A percentile compares a stretch with the other conserved stretches of the same genome.
Evolutionary conservation across 1,284 basidiomycete genomes (phyloP).

Genomic region (Ustilago curta): DNA sequence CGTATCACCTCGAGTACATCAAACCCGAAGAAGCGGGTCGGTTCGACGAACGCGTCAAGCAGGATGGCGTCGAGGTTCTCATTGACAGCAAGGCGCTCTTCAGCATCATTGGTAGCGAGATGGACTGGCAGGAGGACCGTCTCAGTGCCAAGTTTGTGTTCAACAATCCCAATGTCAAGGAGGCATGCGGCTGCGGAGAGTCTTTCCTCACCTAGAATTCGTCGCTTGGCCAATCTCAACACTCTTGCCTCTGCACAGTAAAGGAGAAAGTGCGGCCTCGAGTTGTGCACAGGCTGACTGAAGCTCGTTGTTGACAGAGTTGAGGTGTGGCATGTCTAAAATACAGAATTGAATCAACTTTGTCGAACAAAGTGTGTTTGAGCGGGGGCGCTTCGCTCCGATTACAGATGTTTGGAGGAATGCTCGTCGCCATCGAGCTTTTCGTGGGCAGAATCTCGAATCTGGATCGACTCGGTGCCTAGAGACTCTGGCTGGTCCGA

Average conservation of each 20-base stretch:
- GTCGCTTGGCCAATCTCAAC: not conserved
- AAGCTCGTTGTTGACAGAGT: not conserved
- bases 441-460: not conserved
- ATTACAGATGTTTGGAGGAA: not conserved
- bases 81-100: slow-evolving; percentile 98
- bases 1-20: slow-evolving; percentile 97
- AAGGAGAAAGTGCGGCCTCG: not conserved
- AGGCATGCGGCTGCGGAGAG: slow-evolving; percentile 93
- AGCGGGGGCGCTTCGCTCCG: too few relatives aligned
- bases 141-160: slow-evolving; percentile 84
- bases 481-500: slow-evolving; percentile 2
- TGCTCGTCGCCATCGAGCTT: not conserved
- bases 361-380: too few relatives aligned
- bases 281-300: too few relatives aligned
- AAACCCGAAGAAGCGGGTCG: slow-evolving; percentile 75
- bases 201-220: slow-evolving; percentile 72
- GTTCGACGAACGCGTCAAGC: slow-evolving; percentile 96
- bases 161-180: slow-evolving; percentile 79
- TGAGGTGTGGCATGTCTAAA: slow-evolving; percentile 11
- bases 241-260: too few relatives aligned
- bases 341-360: not conserved
- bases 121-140: slow-evolving; percentile 91
- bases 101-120: slow-evolving; percentile 96
- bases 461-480: not conserved
- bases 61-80: slow-evolving; percentile 79